These are phyloP conservation scores for Yamadazyma akitaensis DNA, from an alignment of 805 yeast genomes.

Conservation along the genomic window DNA sequence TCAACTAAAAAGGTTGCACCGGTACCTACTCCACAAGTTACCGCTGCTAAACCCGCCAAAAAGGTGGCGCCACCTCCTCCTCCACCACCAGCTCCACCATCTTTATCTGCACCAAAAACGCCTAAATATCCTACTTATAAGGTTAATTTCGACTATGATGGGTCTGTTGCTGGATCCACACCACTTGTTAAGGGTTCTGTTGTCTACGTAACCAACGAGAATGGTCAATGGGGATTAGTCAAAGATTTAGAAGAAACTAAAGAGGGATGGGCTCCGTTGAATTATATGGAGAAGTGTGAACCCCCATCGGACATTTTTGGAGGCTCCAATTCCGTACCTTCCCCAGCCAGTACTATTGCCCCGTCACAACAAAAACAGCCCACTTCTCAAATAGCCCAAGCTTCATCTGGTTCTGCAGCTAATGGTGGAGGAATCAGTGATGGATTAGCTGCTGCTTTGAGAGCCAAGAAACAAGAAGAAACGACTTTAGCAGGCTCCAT, in stretches of 20 bases:
- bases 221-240: constrained; percentile 94
- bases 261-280: constrained; percentile 98
- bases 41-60: constrained; percentile 46
- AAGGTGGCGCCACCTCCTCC: constrained; percentile 40
- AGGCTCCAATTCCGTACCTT: constrained; percentile 23
- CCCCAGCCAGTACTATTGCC: constrained; percentile 23
- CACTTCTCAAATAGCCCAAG: constrained; percentile 18
- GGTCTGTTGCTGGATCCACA: constrained; percentile 77
- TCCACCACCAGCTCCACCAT: constrained; percentile 64
- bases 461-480: constrained; percentile 60
- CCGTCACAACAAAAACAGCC: constrained; percentile 15
- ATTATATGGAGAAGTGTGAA: constrained; percentile 67
- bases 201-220: constrained; percentile 65
- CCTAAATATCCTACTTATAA: constrained; percentile 75
- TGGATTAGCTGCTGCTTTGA: constrained; percentile 68
- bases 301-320: constrained; percentile 39
- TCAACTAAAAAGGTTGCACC: constrained; percentile 14
- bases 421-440: constrained; percentile 37
- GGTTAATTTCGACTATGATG: constrained; percentile 86
- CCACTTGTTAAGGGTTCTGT: constrained; percentile 76
- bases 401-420: constrained; percentile 18
- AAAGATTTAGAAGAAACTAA: constrained; percentile 67
- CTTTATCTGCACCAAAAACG: constrained; percentile 51
- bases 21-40: constrained; percentile 10
- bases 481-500: constrained; percentile 72